phyloP scores from a whole-genome alignment of 345 rosid species.

The Bruguiera sexangula region DNA sequence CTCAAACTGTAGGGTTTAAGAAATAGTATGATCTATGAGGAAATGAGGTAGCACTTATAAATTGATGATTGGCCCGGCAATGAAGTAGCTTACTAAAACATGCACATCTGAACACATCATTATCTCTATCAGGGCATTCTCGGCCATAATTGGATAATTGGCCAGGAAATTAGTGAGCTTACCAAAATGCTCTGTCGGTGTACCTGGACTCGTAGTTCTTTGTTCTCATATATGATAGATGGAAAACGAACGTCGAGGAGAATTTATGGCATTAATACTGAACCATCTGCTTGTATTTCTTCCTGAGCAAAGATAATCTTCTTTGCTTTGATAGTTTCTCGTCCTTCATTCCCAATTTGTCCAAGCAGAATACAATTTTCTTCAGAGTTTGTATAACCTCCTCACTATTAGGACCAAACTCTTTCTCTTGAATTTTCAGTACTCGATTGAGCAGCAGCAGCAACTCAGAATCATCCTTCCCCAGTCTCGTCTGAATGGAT shows the following conservation, averaged over 20 bases:
- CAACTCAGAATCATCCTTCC: slow-evolving; percentile 43
- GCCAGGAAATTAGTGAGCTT: too few species aligned
- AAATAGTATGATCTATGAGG: too few species aligned
- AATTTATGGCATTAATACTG: slow-evolving; percentile 11
- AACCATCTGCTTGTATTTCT: slow-evolving; percentile 50
- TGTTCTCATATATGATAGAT: too few species aligned
- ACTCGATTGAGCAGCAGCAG: slow-evolving; percentile 56
- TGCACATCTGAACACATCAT: too few species aligned
- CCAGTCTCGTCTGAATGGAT: slow-evolving; percentile 55
- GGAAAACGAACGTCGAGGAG: neutral
- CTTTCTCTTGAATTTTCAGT: slow-evolving; percentile 69
- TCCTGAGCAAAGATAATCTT: slow-evolving; percentile 54
- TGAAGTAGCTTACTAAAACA: too few species aligned
- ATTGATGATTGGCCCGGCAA: too few species aligned
- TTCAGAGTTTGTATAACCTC: slow-evolving; percentile 64
- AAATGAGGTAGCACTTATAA: too few species aligned
- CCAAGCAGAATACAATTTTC: slow-evolving; percentile 57
- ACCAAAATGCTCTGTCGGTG: too few species aligned
- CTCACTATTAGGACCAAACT: slow-evolving; percentile 61
- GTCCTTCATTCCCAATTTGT: slow-evolving; percentile 61
- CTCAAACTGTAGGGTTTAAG: too few species aligned
- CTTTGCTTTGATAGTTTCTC: slow-evolving; percentile 59
- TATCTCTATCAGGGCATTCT: too few species aligned
- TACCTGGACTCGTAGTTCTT: too few species aligned
- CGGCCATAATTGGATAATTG: too few species aligned